Evolutionary conservation across 768 basidiomycete species (phyloP), one percentile per base, ranked within the genome.

Genomic region (Suillus discolor): DNA sequence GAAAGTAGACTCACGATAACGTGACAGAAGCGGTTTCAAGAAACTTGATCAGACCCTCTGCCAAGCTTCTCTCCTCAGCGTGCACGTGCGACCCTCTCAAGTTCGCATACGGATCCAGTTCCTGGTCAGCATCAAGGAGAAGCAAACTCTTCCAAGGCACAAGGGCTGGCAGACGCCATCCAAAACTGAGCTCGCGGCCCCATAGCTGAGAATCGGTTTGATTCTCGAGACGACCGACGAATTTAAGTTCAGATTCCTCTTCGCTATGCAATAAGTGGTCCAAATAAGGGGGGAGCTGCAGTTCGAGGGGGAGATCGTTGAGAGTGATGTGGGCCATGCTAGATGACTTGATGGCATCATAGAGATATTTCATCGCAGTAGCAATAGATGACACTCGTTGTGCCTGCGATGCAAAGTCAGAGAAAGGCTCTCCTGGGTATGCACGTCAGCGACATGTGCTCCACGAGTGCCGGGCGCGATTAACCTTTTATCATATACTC

Each of bases 61-160:
- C 89, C 20, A 91, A 79, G 28, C 82, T 81, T 62, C 85, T 80
- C 68, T 93, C 92, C 54, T 91, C 90, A 0, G 86, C 79, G 62
- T 79, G 85, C 20, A 89, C 80, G 63, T 88, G 85, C 1, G 86
- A 84, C 2, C 84, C 85, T 67, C 84, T 78, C 60, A 90, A 76
- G 65, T 87, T 88, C 71, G 84, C 79, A 67, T 87, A 85, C 1
- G 88, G 85, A 65, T 90, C 88, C 61, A 85, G 72, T 34, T 83
- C 85, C 18, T 82, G 81, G 18, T 83, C 78, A 70, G 85, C 79
- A 62, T 94, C 90, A 18, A 97, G 73, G 18, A 95, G 83, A 7
- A 99, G 78, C 18, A 99, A 74, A 25, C 93, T 91, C 73, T 97
- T 97, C 97, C 97, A 99, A 6, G 97, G 96, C 18, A 87, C 83